These are phyloP conservation scores for Pseudocohnilembus persalinus DNA, from an alignment of 169 alveolate genomes.

Conservation along the genomic window DNA sequence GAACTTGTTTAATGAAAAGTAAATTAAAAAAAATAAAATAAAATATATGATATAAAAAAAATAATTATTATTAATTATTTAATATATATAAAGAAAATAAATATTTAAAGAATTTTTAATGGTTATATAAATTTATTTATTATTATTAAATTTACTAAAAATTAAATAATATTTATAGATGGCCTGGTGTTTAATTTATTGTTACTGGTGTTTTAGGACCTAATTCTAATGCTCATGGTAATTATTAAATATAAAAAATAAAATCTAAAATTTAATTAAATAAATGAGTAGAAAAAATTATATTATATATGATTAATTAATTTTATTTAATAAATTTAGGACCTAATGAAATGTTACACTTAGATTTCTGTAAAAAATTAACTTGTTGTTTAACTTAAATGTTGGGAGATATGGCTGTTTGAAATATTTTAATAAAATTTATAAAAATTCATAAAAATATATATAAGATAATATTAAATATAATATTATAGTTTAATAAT, in stretches of 20 bases:
- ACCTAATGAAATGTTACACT: slow-evolving; percentile 25
- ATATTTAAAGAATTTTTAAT: no score
- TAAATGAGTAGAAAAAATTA: not conserved
- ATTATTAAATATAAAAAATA: no score
- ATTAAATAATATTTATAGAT: not conserved
- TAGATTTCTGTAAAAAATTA: not conserved
- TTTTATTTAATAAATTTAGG: not conserved
- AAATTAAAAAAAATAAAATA: not conserved
- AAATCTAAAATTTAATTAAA: no score
- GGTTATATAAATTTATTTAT: no score
- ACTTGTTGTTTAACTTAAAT: slow-evolving; percentile 26
- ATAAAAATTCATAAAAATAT: no score
- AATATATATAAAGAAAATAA: no score
- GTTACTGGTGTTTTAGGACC: slow-evolving; percentile 81
- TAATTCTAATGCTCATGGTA: slow-evolving; percentile 74
- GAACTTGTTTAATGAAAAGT: slow-evolving; percentile 58
- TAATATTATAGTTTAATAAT: no score
- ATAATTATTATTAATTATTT: no score
- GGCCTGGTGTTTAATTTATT: slow-evolving; percentile 70
- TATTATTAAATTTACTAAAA: no score
- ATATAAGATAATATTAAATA: no score
- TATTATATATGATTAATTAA: not conserved
- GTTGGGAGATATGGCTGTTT: not conserved
- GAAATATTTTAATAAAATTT: no score
- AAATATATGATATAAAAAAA: no score